Conservation (phyloP, 129 eudicot species). For the Flaveria brownii region DNA sequence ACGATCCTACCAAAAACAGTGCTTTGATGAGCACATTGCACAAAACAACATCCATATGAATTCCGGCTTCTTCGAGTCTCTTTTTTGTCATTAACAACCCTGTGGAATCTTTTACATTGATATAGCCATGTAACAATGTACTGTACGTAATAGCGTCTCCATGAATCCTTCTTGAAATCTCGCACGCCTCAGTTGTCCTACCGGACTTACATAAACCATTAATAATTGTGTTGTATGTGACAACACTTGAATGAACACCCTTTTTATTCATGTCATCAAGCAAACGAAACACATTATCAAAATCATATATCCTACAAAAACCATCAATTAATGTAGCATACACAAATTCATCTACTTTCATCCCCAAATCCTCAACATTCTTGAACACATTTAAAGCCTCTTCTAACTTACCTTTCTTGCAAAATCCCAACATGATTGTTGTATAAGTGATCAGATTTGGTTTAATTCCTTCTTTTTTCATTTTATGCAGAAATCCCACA, state of each 20-base stretch:
- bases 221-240: slow-evolving; percentile 67
- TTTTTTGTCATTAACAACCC: slow-evolving; percentile 57
- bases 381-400: slow-evolving; percentile 58
- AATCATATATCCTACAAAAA: slow-evolving; percentile 49
- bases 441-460: slow-evolving; percentile 72
- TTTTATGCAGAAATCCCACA: slow-evolving; percentile 51
- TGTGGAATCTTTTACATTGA: slow-evolving; percentile 43
- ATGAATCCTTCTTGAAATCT: slow-evolving; percentile 45
- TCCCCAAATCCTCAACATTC: slow-evolving; percentile 47
- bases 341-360: slow-evolving; percentile 56
- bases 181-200: slow-evolving; percentile 67
- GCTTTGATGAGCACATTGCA: slow-evolving; percentile 68
- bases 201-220: slow-evolving; percentile 80
- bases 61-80: slow-evolving; percentile 54
- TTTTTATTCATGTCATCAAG: slow-evolving; percentile 65
- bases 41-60: slow-evolving; percentile 59
- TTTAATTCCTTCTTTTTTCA: slow-evolving; percentile 51
- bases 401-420: slow-evolving; percentile 70
- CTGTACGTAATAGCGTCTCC: slow-evolving; percentile 64
- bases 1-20: slow-evolving; percentile 54
- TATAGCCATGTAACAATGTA: slow-evolving; percentile 65
- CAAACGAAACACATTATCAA: slow-evolving; percentile 49
- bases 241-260: slow-evolving; percentile 53
- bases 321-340: slow-evolving; percentile 69
- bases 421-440: slow-evolving; percentile 62